These are phyloP conservation scores for Epichloe gansuensis DNA, from an alignment of 2,329 filamentous ascomycete species.

Conservation along the genomic window DNA sequence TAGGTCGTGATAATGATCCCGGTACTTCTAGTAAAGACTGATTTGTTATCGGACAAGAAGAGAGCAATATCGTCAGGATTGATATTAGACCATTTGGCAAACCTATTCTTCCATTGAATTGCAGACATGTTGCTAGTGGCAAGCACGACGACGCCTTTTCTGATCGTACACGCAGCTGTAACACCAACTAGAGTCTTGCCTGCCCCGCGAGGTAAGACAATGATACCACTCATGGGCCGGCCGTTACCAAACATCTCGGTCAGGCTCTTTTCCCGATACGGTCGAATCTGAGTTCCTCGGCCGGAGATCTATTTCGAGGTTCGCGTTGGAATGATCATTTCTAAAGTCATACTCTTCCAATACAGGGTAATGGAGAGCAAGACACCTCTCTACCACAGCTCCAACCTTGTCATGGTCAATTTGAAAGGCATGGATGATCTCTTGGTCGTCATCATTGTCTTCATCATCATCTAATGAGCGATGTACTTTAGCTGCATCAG, in stretches of 20 bases:
- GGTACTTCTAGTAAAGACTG: constrained; percentile 68
- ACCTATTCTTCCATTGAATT: constrained; percentile 92
- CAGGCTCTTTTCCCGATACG: constrained; percentile 94
- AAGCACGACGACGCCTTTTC: constrained; percentile 92
- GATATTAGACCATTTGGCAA: constrained; percentile 95
- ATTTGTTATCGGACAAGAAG: constrained; percentile 84
- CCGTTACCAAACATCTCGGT: constrained; percentile 99
- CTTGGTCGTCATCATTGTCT: no score
- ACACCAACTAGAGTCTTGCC: constrained; percentile 98
- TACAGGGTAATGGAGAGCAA: constrained; percentile 47
- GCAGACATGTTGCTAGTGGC: constrained; percentile 98
- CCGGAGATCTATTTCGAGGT: constrained; percentile 83
- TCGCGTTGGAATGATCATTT: constrained; percentile 78
- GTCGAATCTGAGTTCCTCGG: constrained; percentile 78
- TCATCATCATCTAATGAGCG: no score
- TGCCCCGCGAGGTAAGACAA: constrained; percentile 89
- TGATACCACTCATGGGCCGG: constrained; percentile 91
- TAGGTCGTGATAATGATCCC: constrained; percentile 97
- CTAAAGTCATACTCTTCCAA: constrained; percentile 96
- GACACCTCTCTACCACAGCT: no score
- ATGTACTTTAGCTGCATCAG: no score
- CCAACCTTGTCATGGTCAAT: no score
- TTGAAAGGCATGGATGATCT: no score
- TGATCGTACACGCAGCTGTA: constrained; percentile 93
- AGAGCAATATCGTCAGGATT: constrained; percentile 85